Evolutionary conservation across 345 rosid species (phyloP).

Genomic region (Nasturtium officinale): DNA sequence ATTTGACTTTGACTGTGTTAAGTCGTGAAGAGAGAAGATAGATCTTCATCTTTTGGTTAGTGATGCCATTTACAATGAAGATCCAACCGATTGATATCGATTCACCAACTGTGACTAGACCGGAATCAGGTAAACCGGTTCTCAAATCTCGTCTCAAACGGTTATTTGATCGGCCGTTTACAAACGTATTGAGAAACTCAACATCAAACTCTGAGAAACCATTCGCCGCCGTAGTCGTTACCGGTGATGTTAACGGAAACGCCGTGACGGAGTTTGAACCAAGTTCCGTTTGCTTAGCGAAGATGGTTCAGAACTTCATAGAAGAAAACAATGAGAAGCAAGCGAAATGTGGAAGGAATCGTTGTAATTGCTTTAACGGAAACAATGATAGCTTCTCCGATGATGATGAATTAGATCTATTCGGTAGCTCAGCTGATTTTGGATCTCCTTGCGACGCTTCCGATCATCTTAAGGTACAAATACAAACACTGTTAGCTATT

Average conservation of each 20-base stretch:
- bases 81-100: slow-evolving; percentile 69
- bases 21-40: slow-evolving; percentile 4
- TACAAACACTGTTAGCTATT: background rate
- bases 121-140: slow-evolving; percentile 60
- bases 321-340: slow-evolving; percentile 87
- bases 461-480: slow-evolving; percentile 71
- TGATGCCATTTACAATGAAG: slow-evolving; percentile 61
- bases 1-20: slow-evolving; percentile 36
- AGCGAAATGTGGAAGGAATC: slow-evolving; percentile 72
- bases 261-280: slow-evolving; percentile 74
- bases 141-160: slow-evolving; percentile 69
- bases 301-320: slow-evolving; percentile 89
- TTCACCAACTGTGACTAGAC: slow-evolving; percentile 39
- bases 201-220: slow-evolving; percentile 57
- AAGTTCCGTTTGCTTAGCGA: slow-evolving; percentile 78
- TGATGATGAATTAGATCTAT: slow-evolving; percentile 79
- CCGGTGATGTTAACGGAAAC: slow-evolving; percentile 34
- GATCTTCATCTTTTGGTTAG: slow-evolving; percentile 1
- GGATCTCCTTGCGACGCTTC: slow-evolving; percentile 57
- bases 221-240: slow-evolving; percentile 18
- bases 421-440: slow-evolving; percentile 43
- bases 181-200: slow-evolving; percentile 52
- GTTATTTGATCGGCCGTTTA: slow-evolving; percentile 68
- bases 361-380: slow-evolving; percentile 95
- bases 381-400: slow-evolving; percentile 76